Percentiles rank a stretch among this genome's conserved stretches.
Evolutionary conservation across 2,329 filamentous ascomycete species (phyloP).

Genomic region (Grosmannia penicillata): DNA sequence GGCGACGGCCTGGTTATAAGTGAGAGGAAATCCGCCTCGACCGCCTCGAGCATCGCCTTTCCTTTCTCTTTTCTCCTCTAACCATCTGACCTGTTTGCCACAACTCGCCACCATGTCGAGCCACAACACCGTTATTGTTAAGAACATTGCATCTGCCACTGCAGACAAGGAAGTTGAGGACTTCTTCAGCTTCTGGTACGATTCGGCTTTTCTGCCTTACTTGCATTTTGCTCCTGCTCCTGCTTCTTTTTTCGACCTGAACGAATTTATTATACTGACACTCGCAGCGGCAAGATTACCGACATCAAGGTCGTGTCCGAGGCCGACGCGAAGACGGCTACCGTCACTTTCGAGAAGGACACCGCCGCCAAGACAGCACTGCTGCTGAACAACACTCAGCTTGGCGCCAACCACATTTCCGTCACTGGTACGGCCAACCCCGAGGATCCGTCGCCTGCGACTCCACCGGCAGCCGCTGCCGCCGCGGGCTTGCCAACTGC

Average conservation of each 20-base stretch:
- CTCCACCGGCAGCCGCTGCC: conserved; percentile 15
- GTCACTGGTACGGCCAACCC: conserved; percentile 52
- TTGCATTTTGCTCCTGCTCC: background rate
- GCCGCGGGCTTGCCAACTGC: background rate
- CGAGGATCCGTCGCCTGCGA: conserved; percentile 41
- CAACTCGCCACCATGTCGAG: conserved; percentile 8
- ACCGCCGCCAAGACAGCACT: conserved; percentile 94
- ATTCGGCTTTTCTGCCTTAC: background rate
- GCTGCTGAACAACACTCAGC: conserved; percentile 90
- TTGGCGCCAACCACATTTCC: conserved; percentile 72
- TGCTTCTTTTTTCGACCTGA: conserved; percentile 1
- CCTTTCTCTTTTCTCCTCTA: background rate
- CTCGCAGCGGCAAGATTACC: conserved; percentile 72
- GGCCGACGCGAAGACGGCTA: conserved; percentile 63
- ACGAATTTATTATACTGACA: background rate
- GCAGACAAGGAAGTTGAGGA: conserved; percentile 83
- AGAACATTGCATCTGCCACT: conserved; percentile 72
- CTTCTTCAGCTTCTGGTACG: conserved; percentile 94
- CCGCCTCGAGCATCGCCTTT: too few relatives aligned
- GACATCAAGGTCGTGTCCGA: conserved; percentile 59
- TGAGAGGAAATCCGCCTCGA: too few relatives aligned
- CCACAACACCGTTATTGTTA: conserved; percentile 42
- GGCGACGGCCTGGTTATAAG: too few relatives aligned
- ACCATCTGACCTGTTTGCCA: background rate
- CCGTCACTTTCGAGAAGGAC: conserved; percentile 93